phyloP scores from a whole-genome alignment of 345 rosid genomes.

The Turnera subulata region DNA sequence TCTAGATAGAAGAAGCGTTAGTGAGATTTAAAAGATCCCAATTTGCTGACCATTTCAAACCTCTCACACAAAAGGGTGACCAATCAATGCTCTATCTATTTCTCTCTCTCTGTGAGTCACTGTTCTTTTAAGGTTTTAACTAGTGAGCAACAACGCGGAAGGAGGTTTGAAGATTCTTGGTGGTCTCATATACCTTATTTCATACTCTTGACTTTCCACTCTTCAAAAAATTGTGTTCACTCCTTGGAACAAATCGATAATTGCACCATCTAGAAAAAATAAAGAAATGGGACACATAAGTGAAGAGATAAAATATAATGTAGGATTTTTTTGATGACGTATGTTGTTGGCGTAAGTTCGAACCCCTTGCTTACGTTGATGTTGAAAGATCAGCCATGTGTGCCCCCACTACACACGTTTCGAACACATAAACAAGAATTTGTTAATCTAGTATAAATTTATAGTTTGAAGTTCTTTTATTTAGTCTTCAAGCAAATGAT shows the following conservation, averaged over 20 bases:
- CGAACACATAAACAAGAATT: too few relatives aligned
- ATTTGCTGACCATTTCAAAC: conserved; percentile 41
- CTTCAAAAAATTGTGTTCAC: not conserved
- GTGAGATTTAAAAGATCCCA: not conserved
- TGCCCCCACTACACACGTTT: not conserved
- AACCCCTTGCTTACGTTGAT: conserved; percentile 20
- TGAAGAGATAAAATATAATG: not conserved
- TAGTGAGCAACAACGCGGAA: conserved; percentile 19
- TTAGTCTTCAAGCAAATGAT: too few relatives aligned
- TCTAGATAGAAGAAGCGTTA: not conserved
- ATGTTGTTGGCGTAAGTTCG: not conserved
- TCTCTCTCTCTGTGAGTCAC: too few relatives aligned
- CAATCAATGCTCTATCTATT: not conserved
- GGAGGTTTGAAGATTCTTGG: conserved; percentile 12
- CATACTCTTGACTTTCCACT: not conserved
- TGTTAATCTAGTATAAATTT: too few relatives aligned
- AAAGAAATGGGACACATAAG: not conserved
- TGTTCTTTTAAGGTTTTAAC: not conserved
- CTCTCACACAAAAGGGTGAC: not conserved
- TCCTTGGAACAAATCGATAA: too few relatives aligned
- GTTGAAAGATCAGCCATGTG: not conserved
- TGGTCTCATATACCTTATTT: not conserved
- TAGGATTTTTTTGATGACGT: conserved; percentile 1
- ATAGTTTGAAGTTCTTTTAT: too few relatives aligned
- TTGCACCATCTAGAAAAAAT: too few relatives aligned